phyloP scores from a whole-genome alignment of 2,329 filamentous ascomycete genomes.

The Pestalotiopsis sp. region DNA sequence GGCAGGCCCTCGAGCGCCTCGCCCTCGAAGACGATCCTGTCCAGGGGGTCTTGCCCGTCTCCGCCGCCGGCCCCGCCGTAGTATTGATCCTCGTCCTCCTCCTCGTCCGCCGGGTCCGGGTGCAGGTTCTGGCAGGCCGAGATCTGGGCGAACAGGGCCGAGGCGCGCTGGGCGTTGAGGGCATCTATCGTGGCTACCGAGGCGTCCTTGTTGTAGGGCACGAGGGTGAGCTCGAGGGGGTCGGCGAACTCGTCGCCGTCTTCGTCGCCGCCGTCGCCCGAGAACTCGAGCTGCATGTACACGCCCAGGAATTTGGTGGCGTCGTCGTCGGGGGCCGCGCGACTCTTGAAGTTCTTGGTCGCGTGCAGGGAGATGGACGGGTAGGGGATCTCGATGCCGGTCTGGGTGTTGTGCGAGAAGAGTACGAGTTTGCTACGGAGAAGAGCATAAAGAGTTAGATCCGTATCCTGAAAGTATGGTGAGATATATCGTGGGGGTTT shows the following conservation, averaged over 20 bases:
- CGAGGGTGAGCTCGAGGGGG: conserved; percentile 66
- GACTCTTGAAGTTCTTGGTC: conserved; percentile 56
- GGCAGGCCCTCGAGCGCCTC: conserved; percentile 57
- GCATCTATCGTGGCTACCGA: conserved; percentile 29
- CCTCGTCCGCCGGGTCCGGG: conserved; percentile 64
- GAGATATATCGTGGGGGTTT: neutral
- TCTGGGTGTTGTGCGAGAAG: conserved; percentile 58
- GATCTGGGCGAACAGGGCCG: conserved; percentile 67
- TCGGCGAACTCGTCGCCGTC: conserved; percentile 60
- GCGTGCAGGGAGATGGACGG: conserved; percentile 75
- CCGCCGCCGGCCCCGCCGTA: conserved; percentile 53
- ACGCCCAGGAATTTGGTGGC: conserved; percentile 48
- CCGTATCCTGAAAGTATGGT: neutral
- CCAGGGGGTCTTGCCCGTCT: conserved; percentile 48
- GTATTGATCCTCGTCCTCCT: conserved; percentile 54
- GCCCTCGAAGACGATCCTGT: conserved; percentile 59
- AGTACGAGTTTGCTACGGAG: conserved; percentile 55
- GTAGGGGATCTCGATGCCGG: conserved; percentile 71
- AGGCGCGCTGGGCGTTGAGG: conserved; percentile 31
- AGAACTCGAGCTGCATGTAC: conserved; percentile 69
- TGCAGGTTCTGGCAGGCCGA: conserved; percentile 75
- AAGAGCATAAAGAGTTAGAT: neutral
- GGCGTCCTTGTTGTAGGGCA: conserved; percentile 43
- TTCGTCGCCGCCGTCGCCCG: conserved; percentile 53
- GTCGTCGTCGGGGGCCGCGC: conserved; percentile 36